Base-by-base conservation (phyloP, 257 asterid species). In the Petrea volubilis region DNA sequence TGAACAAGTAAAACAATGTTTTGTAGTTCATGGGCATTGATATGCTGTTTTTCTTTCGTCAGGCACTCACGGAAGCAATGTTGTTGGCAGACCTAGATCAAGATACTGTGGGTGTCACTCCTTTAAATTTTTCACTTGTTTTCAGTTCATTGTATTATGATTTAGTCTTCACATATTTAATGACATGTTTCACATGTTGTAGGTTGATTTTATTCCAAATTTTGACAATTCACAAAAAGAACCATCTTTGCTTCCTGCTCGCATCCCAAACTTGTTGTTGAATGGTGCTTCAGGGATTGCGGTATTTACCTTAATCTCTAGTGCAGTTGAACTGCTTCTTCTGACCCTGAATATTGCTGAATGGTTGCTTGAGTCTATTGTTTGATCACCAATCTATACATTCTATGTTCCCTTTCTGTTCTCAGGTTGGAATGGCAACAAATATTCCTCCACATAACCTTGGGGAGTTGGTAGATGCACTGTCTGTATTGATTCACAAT, bases 221-320 rank as follows among this genome's bases (percentile, higher is more conserved):
- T 95, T 95, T 78, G 99, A 95, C 80, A 87, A 82, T 76, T 87
- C 98, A 20, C 99, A 95, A 78, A 95, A 84, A 83, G 99, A 95
- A 80, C 99, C 99, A 43, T 87, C 97, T n/a, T 55, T 95, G 71
- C 99, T 92, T 74, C 99, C 99, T 75, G 97, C 99, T 63, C 92
- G 99, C 62, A 80, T 92, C 17, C 99, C 99, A 3, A 81, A 92
- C 82, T 73, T 95, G 68, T 75, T 95, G 79, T 70, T 95, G 77
- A 95, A 95, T 84, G 98, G 98, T 78, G 78, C 99, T 81, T 92
- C 99, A 64, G 99, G 99, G 74, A 95, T 95, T 69, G 99, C 98
- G 79, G 99, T 95, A 90, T 72, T 74, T 67, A 59, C 76, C 52
- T 76, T 56, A 71, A 51, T 56, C 64, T 69, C 67, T 56, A 59